Percentiles rank a stretch among this genome's conserved stretches.
Conservation (phyloP, 1,284 basidiomycete species). For the Agroathelia rolfsii region DNA sequence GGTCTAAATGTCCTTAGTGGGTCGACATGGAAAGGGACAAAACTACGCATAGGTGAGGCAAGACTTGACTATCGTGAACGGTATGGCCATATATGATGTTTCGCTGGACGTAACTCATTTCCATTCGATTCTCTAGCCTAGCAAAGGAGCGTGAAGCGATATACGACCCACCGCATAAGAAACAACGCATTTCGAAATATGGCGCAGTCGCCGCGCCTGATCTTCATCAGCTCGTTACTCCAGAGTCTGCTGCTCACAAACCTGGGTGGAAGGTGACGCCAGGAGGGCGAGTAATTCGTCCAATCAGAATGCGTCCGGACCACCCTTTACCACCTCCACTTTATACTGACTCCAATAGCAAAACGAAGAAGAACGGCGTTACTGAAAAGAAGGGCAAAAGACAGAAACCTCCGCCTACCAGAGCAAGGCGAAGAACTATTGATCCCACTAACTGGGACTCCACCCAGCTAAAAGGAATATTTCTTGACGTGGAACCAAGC, state of each 20-base stretch:
- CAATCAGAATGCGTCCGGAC: slow-evolving; percentile 57
- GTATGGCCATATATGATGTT: slow-evolving; percentile 23
- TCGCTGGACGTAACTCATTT: slow-evolving; percentile 3
- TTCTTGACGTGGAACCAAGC: slow-evolving; percentile 33
- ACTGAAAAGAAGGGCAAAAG: slow-evolving; percentile 25
- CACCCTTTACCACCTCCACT: slow-evolving; percentile 41
- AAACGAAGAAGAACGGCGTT: slow-evolving; percentile 9
- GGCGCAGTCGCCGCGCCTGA: too few species aligned
- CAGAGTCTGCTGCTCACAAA: slow-evolving; percentile 37
- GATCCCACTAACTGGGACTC: slow-evolving; percentile 63
- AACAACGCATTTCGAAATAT: slow-evolving; percentile 40
- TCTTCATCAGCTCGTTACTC: slow-evolving; percentile 50
- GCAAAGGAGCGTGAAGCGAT: slow-evolving; percentile 23
- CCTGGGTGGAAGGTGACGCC: slow-evolving; percentile 59
- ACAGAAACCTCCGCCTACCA: slow-evolving; percentile 17
- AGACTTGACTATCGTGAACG: slow-evolving; percentile 59
- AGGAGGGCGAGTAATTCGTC: slow-evolving; percentile 53
- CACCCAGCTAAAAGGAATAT: slow-evolving; percentile 52
- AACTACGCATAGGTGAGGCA: slow-evolving; percentile 70
- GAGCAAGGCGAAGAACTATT: slow-evolving; percentile 46
- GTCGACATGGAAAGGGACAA: slow-evolving; percentile 75
- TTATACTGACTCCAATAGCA: slow-evolving; percentile 5
- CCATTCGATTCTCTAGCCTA: slow-evolving; percentile 18
- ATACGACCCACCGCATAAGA: slow-evolving; percentile 19
- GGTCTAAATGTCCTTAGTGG: slow-evolving; percentile 69